A percentile compares a stretch with the other conserved stretches of the same genome.
Conservation (phyloP, 345 rosid species). For the Mallotus nudiflorus region DNA sequence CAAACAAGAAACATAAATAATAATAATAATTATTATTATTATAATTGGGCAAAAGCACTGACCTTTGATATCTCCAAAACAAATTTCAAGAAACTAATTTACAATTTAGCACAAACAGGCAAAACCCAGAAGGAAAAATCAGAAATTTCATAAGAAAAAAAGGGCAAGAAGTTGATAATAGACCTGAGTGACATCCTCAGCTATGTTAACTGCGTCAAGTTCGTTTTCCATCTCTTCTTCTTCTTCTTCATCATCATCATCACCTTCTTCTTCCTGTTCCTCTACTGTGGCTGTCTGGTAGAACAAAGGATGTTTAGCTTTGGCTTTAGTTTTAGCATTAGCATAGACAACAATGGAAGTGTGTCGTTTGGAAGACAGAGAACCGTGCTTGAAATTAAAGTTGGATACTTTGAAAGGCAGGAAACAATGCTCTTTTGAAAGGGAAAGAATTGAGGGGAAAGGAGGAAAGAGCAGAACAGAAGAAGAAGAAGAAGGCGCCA, state of each 20-base stretch:
- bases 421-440: slow-evolving; percentile 27
- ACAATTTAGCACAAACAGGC: not conserved
- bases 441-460: slow-evolving; percentile 18
- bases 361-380: slow-evolving; percentile 17
- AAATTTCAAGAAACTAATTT: too few species aligned
- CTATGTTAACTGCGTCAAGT: slow-evolving; percentile 55
- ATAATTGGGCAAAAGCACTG: too few species aligned
- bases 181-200: slow-evolving; percentile 80
- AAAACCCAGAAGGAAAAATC: not conserved
- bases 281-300: slow-evolving; percentile 23
- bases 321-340: slow-evolving; percentile 24
- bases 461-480: slow-evolving; percentile 38
- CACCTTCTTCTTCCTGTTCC: slow-evolving; percentile 26
- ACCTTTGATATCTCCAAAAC: too few species aligned
- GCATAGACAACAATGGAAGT: slow-evolving; percentile 28
- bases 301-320: slow-evolving; percentile 26
- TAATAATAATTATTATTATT: too few species aligned
- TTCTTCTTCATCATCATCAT: slow-evolving; percentile 24
- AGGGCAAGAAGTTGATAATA: not conserved
- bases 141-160: not conserved
- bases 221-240: slow-evolving; percentile 27
- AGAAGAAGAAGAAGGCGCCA: slow-evolving; percentile 48
- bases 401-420: slow-evolving; percentile 6
- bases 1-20: too few species aligned
- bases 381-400: slow-evolving; percentile 16